These are phyloP conservation scores for Phialophora tarda DNA, from an alignment of 2,329 filamentous ascomycete species.

Conservation along the genomic window DNA sequence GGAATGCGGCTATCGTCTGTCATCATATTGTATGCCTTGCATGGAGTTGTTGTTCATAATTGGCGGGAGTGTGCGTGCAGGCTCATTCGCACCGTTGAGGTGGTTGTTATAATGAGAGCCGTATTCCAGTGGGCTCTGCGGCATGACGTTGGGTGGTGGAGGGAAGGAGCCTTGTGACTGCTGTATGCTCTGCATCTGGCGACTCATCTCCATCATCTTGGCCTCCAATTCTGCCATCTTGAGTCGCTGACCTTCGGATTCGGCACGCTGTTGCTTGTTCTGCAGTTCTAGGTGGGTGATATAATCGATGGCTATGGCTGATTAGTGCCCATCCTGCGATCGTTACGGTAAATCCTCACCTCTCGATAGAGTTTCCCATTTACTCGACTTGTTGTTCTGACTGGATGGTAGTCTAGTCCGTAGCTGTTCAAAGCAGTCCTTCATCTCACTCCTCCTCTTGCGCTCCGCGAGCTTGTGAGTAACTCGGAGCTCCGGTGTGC, in stretches of 20 bases:
- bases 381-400: constrained; percentile 59
- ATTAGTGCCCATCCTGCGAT: constrained; percentile 10
- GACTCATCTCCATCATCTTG: constrained; percentile 47
- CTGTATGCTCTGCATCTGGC: constrained; percentile 40
- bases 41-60: constrained; percentile 53
- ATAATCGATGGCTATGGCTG: constrained; percentile 53
- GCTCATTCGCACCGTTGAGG: constrained; percentile 43
- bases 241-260: constrained; percentile 46
- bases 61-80: constrained; percentile 54
- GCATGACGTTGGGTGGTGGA: constrained; percentile 37
- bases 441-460: constrained; percentile 60
- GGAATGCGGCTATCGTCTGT: constrained; percentile 46
- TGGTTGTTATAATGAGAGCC: constrained; percentile 35
- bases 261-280: constrained; percentile 45
- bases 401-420: constrained; percentile 52
- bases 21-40: constrained; percentile 59
- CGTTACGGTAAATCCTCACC: constrained; percentile 42
- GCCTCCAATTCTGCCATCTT: constrained; percentile 39
- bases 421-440: constrained; percentile 57
- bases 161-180: constrained; percentile 38
- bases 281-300: constrained; percentile 53
- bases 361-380: constrained; percentile 58
- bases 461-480: constrained; percentile 59
- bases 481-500: constrained; percentile 56
- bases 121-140: constrained; percentile 35